A percentile compares a stretch with the other conserved stretches of the same genome.
These are phyloP conservation scores for Lepraria neglecta DNA, from an alignment of 495 filamentous ascomycete species.

Conservation along the genomic window DNA sequence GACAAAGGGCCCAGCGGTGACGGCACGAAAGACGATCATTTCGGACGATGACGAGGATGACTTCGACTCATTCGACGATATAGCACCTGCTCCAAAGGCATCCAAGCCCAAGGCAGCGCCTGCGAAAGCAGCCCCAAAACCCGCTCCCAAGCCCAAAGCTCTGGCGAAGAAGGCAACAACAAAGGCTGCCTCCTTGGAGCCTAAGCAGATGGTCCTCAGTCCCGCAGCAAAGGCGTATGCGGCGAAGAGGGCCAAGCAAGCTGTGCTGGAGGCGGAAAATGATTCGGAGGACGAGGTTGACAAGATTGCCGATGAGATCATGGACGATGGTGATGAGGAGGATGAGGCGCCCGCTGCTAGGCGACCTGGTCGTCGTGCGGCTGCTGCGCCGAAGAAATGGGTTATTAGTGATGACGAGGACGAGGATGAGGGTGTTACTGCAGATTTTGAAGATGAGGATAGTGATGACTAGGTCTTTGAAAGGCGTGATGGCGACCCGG, in stretches of 20 bases:
- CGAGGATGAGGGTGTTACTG: constrained; percentile 30
- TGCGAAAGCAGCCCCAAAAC: constrained; percentile 21
- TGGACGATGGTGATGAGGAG: constrained; percentile 48
- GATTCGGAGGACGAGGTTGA: constrained; percentile 41
- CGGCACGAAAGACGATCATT: constrained; percentile 52
- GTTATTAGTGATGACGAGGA: constrained; percentile 24
- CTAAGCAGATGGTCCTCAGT: constrained; percentile 51
- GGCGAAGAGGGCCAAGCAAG: constrained; percentile 57
- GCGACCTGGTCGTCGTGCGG: constrained; percentile 26
- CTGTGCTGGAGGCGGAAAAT: constrained; percentile 34
- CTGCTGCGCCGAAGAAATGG: constrained; percentile 23
- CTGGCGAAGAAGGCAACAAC: constrained; percentile 33
- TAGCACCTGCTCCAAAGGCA: constrained; percentile 29
- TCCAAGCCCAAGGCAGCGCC: constrained; percentile 32
- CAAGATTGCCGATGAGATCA: constrained; percentile 49
- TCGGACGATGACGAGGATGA: constrained; percentile 53
- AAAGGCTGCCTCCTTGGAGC: constrained; percentile 30
- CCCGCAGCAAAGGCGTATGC: constrained; percentile 81
- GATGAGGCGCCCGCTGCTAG: constrained; percentile 17
- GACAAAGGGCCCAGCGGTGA: constrained; percentile 48
- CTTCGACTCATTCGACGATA: constrained; percentile 33
- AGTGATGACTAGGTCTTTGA: constrained; percentile 24
- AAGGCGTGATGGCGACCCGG: not conserved
- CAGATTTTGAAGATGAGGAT: constrained; percentile 26
- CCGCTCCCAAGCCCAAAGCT: constrained; percentile 40